Conservation (phyloP, 805 yeast species). For the Danielia oregonensis region DNA sequence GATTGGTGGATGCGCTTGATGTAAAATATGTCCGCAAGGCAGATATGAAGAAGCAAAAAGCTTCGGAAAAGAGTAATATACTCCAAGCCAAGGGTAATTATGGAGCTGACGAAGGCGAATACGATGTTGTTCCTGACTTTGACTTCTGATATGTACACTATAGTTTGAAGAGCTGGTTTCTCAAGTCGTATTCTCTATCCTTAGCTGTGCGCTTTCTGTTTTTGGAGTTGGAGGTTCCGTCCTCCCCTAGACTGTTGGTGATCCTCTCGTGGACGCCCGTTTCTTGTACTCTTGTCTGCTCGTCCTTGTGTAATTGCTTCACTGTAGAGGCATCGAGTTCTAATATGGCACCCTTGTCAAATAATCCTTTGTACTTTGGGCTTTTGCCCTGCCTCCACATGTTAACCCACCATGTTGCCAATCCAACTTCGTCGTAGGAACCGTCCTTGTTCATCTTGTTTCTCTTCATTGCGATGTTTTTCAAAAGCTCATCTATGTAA, state of each 20-base stretch:
- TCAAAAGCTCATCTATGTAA: constrained; percentile 54
- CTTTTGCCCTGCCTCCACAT: constrained; percentile 56
- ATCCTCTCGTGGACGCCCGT: constrained; percentile 29
- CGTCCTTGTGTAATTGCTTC: constrained; percentile 22
- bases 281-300: constrained; percentile 24
- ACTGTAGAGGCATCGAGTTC: constrained; percentile 25
- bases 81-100: constrained; percentile 16
- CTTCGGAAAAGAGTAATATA: neutral
- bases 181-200: constrained; percentile 39
- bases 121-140: constrained; percentile 24
- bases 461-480: constrained; percentile 42
- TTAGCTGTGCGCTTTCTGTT: constrained; percentile 40
- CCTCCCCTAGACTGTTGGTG: constrained; percentile 34
- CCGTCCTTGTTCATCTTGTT: constrained; percentile 31
- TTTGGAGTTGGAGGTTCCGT: constrained; percentile 34
- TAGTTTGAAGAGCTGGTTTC: constrained; percentile 36
- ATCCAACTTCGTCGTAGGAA: constrained; percentile 50
- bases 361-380: constrained; percentile 26
- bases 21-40: constrained; percentile 20
- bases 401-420: constrained; percentile 62
- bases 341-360: constrained; percentile 33
- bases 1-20: constrained; percentile 22
- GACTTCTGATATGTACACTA: constrained; percentile 14
- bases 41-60: constrained; percentile 15
- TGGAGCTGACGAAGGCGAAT: constrained; percentile 23